Evolutionary conservation across 1,284 basidiomycete species (phyloP).

Genomic region (Schizophyllum amplum): DNA sequence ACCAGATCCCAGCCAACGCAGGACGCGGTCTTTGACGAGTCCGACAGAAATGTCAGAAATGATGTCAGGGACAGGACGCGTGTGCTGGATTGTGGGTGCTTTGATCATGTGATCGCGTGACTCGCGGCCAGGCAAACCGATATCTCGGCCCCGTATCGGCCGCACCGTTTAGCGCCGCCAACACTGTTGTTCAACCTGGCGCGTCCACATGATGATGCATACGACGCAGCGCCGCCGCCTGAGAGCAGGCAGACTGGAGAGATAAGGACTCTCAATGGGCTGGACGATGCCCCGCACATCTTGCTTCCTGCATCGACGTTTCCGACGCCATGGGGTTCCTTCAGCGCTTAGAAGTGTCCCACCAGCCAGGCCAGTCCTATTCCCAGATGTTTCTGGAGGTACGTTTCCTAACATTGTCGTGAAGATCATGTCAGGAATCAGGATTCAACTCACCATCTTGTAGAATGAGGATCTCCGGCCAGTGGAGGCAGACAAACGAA

Average conservation of each 20-base stretch:
- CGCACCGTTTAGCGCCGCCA: too few species aligned
- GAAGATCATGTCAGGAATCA: too few species aligned
- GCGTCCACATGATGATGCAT: neutral
- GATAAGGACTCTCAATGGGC: slow-evolving; percentile 1
- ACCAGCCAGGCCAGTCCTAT: slow-evolving; percentile 39
- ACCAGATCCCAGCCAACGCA: too few species aligned
- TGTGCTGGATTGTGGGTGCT: neutral
- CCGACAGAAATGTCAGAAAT: too few species aligned
- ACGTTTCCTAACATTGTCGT: too few species aligned
- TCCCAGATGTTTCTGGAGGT: slow-evolving; percentile 40
- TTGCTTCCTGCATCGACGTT: slow-evolving; percentile 4
- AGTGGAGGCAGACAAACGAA: slow-evolving; percentile 46
- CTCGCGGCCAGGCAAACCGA: neutral
- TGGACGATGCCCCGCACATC: neutral
- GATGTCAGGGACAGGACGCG: neutral
- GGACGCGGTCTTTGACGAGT: too few species aligned
- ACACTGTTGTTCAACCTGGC: too few species aligned
- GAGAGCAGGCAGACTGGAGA: too few species aligned
- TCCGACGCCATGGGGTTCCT: slow-evolving; percentile 13
- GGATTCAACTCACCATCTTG: too few species aligned
- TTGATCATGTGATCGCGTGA: neutral
- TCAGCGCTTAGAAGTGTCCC: slow-evolving; percentile 38
- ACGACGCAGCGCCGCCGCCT: neutral
- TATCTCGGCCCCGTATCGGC: too few species aligned
- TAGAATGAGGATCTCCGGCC: slow-evolving; percentile 62